Base-by-base conservation (phyloP, 179 eudicot genomes). In the Sideroxylon spinosum region DNA sequence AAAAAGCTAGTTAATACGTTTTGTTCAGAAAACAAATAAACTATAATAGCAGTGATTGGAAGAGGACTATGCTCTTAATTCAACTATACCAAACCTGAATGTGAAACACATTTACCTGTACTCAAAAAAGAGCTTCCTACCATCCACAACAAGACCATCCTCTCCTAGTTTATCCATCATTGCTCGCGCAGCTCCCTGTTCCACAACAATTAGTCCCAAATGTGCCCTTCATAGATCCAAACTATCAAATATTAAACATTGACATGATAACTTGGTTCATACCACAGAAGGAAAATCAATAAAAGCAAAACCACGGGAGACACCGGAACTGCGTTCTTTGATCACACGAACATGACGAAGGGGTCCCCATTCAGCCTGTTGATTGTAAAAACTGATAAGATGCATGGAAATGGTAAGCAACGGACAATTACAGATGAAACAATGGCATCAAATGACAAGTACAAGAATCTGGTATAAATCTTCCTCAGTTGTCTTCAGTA, bases 291-390 rank as follows among this genome's bases (percentile, higher is more conserved):
- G 92, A 71, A 91, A 95, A 90, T 95, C 99, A 80, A 95, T 88
- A 84, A 95, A 95, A 69, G 99, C 98, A 87, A 95, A 95, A 78
- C 99, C 99, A 79, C 98, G 97, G 71, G 99, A 95, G 76, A 87
- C 64, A 80, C 98, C 97, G 79, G 97, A 95, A 82, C 79, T 91
- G 60, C 97, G 86, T 88, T 95, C 99, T 86, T 91, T 95, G 76
- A 95, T 91, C 56, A 95, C 93, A 75, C 98, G 95, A 71, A 93
- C 98, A 86, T 95, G 91, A 64, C 95, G 95, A 73, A 95, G 91
- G 61, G 99, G 99, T 37, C 97, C 99, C 99, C 99, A 95, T 80
- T 95, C 99, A 84, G 98, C 98, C 99, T 95, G 84, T 77, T 75
- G 63, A 79, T 50, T 46, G 16, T 19, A 78, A 74, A 44, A 53